Percentiles rank a stretch among this genome's conserved stretches.
These are phyloP conservation scores for Crinitomyces ghanaensis DNA, from an alignment of 805 yeast species.

Conservation along the genomic window DNA sequence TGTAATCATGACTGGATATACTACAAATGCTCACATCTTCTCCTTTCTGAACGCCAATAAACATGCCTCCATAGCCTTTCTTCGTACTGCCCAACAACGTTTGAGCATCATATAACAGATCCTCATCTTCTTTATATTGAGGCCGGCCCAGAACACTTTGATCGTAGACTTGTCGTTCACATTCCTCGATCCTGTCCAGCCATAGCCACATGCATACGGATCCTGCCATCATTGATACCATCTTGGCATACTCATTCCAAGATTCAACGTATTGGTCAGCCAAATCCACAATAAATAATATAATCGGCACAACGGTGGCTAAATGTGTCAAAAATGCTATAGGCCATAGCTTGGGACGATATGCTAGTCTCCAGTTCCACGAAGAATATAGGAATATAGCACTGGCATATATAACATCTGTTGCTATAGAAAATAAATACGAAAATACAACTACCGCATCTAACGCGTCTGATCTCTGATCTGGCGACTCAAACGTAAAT, in stretches of 20 bases:
- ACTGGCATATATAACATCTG: slow-evolving; percentile 12
- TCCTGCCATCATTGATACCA: slow-evolving; percentile 10
- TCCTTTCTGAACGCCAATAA: too few species aligned
- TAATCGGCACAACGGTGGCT: slow-evolving; percentile 11
- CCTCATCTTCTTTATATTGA: slow-evolving; percentile 13
- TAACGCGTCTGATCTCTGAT: slow-evolving; percentile 8
- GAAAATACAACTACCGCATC: slow-evolving; percentile 16
- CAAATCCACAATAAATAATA: slow-evolving; percentile 16
- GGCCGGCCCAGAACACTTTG: slow-evolving; percentile 16
- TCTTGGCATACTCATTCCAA: slow-evolving; percentile 11
- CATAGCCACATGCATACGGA: slow-evolving; percentile 14
- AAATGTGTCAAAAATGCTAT: slow-evolving; percentile 12
- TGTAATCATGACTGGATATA: too few species aligned
- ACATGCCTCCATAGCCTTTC: too few species aligned
- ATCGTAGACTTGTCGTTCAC: slow-evolving; percentile 7
- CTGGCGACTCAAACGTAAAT: slow-evolving; percentile 7
- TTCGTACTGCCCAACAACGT: too few species aligned
- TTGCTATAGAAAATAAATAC: slow-evolving; percentile 17
- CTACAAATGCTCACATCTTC: too few species aligned
- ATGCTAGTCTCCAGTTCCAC: slow-evolving; percentile 13
- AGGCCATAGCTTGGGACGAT: slow-evolving; percentile 5
- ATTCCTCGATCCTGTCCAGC: slow-evolving; percentile 14
- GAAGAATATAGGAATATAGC: slow-evolving; percentile 12
- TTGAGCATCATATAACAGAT: slow-evolving; percentile 1
- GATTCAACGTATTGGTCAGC: slow-evolving; percentile 9